Base-by-base conservation (phyloP, 768 basidiomycete genomes). In the Leccinum aurantiacum region DNA sequence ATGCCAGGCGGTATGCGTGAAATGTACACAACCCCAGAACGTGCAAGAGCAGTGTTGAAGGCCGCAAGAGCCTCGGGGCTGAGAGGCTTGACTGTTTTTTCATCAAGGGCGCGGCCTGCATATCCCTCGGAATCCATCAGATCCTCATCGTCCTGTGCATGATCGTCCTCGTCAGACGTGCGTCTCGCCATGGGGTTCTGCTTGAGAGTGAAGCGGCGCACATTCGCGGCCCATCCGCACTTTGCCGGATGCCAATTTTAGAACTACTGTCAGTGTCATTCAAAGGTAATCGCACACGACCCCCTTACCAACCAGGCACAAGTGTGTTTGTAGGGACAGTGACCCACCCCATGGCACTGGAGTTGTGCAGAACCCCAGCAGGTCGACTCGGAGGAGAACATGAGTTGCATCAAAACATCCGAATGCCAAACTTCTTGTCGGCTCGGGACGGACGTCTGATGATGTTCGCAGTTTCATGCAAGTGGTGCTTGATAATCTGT, bases 1-100 rank as follows among this genome's bases (percentile, higher is more conserved):
- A 99, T 98, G 2, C 95, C 96, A 14, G 97, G 97, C 3, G 97
- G 97, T 68, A 98, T 90, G 33, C 97, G 83, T 15, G 95, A 97
- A 47, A 99, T 93, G 74, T 98, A 99, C 53, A 98, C 77, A 54
- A 98, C 86, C 0, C 95, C 95, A 19, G 94, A 86, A 44, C 81
- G 80, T 33, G 89, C 84, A 69, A 90, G 89, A 2, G 84, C 85
- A 31, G 82, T 82, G 66, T 88, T 85, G 76, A 88, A 94, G 19
- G 82, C 84, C 48, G 86, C 88, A 51, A 94, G 79, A 7, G 87
- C 89, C 71, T 91, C 89, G 6, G 82, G 79, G 3, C 87, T 90
- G 53, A 93, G 75, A 0, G 90, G 90, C 67, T 90, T 88, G 58
- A 93, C 81, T 4, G 80, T 78, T 71, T 85, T 85, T 53, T 63